Base-by-base conservation (phyloP, 148 eudicot species). In the Vaccinium myrtillus region DNA sequence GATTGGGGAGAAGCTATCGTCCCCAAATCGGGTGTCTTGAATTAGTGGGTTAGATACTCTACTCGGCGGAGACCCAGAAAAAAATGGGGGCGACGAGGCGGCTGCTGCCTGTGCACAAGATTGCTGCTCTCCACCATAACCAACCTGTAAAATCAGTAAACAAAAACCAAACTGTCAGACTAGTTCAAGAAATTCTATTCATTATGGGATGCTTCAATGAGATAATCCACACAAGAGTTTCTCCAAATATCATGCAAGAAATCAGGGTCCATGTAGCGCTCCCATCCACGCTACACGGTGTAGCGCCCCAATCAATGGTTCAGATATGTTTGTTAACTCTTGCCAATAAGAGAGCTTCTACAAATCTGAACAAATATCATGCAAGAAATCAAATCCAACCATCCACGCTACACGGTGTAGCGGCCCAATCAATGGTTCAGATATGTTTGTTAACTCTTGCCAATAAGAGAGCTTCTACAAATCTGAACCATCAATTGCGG, bases 41-140 rank as follows among this genome's bases (percentile, higher is more conserved):
- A 97, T 93, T 91, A 97, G 80, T 71, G 99, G 99, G 99, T 97
- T 97, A 94, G 99, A 95, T 69, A 91, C 98, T 93, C 99, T 93
- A 81, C 95, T 92, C 78, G 99, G 99, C 90, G 99, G 99, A 16
- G 99, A 97, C 88, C 99, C 99, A 50, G 93, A 80, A 91, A 95
- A 97, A 97, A 91, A 97, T 27, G 98, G 98, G 94, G 99, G 98
- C 86, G 98, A 92, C 88, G 93, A 92, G 84, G 96, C 93, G 86
- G 88, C 90, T 73, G 96, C 94, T 88, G 89, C 91, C 76, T 91
- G 98, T 75, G 89, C 55, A 50, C 75, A 85, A 54, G 85, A 50
- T 90, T 91, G 93, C 81, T 97, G 94, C 81, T 97, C 94, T 49
- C 79, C 91, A 85, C 91, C 90, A 88, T 88, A 85, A 80, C 87